These are phyloP conservation scores for Dispira parvispora DNA, from an alignment of 192 early-diverging fungal genomes.

Conservation along the genomic window DNA sequence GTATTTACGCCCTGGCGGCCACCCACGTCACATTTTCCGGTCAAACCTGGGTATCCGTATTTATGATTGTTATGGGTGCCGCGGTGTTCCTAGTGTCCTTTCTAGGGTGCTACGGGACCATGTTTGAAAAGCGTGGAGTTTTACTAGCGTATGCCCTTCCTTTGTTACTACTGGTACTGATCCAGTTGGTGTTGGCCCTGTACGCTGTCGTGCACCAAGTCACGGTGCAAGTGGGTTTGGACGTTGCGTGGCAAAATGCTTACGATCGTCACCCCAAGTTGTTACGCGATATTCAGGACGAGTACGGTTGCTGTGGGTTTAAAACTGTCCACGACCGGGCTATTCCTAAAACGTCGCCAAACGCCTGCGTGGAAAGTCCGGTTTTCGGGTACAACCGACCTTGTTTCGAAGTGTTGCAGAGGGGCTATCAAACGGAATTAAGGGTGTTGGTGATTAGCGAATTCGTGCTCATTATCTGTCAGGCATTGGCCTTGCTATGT, in stretches of 20 bases:
- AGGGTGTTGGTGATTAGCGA: not conserved
- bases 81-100: constrained; percentile 24
- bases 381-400: constrained; percentile 13
- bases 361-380: constrained; percentile 13
- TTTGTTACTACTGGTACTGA: constrained; percentile 11
- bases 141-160: constrained; percentile 1
- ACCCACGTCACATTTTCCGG: constrained; percentile 19
- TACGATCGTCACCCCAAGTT: constrained; percentile 20
- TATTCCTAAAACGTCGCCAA: constrained; percentile 13
- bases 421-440: constrained; percentile 8
- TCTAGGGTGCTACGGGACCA: constrained; percentile 26
- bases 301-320: constrained; percentile 32
- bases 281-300: constrained; percentile 26
- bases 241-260: constrained; percentile 24
- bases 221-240: constrained; percentile 14
- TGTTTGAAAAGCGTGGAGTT: constrained; percentile 1
- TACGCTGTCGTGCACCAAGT: constrained; percentile 12
- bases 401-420: constrained; percentile 9
- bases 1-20: constrained; percentile 19
- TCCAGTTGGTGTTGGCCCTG: constrained; percentile 16
- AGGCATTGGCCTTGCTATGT: not conserved
- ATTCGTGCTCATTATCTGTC: not conserved
- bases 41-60: constrained; percentile 20
- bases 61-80: constrained; percentile 21
- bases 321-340: constrained; percentile 18